Base-by-base conservation (phyloP, 495 filamentous ascomycete genomes). In the Aspergillus biplanus region DNA sequence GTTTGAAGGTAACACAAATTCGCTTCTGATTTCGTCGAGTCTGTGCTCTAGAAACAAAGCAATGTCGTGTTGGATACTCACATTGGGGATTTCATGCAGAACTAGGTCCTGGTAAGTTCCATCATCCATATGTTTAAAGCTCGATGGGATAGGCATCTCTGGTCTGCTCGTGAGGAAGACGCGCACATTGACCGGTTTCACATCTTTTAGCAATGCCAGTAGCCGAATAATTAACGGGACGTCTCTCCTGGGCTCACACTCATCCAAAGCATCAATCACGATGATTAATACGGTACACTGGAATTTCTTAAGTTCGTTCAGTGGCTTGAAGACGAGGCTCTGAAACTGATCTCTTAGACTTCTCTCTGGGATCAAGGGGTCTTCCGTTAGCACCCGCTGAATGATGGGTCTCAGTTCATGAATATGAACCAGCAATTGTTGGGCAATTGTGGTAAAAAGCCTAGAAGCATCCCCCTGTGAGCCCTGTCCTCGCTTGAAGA, bases 181-280 rank as follows among this genome's bases (percentile, higher is more conserved):
- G 1, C 70, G 63, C 0, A 76, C 16, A 8, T 48, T 4, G 0
- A 69, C 16, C 0, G 33, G 49, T 0, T 5, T 63, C 21, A 61
- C 1, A 16, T 66, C 11, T 34, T 65, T 27, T 0, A 68, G 2
- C 42, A 62, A 16, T 3, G 64, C 32, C 11, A 82, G 60, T 2
- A 82, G 63, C 6, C 63, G 49, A 31, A 83, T 70, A 33, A 85
- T 72, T 6, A 52, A 33, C 50, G 52, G 61, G 0, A 79, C 61
- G 52, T 81, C 73, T 6, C 73, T 48, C 4, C 80, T 75, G 0
- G 52, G 13, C 0, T 77, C 80, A 61, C 82, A 85, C 59, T 84
- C 82, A 62, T 83, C 83, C 12, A 85, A 68, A 33, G 83, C 83
- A 68, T 85, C 81, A 33, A 85, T 67, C 2, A 82, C 71, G 34